Base-by-base conservation (phyloP, 495 filamentous ascomycete genomes). In the Penicillium bialowiezense region DNA sequence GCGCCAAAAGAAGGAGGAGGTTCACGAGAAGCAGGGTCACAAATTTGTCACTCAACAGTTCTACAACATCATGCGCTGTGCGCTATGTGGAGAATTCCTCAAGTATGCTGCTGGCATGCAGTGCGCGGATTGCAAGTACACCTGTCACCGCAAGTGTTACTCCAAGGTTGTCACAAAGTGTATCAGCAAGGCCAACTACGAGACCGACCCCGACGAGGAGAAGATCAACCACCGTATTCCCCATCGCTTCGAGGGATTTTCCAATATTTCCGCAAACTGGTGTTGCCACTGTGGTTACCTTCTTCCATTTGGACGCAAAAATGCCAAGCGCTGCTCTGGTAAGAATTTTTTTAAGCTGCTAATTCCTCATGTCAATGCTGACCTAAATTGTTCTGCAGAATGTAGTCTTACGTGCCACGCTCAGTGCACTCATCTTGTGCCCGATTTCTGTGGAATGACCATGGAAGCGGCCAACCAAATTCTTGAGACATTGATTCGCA, bases 31-130 rank as follows among this genome's bases (percentile, higher is more conserved):
- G 78, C 96, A 95, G 63, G 93, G 93, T 24, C 93, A 99, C 84
- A 97, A 97, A 72, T 99, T 99, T 58, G 83, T 97, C 39, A 84
- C 87, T 56, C 91, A 95, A 69, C 92, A 96, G 67, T 99, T 97
- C 73, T 99, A 97, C 84, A 97, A 97, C 75, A 96, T 99, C 67
- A 99, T 99, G 93, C 93, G 95, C 56, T 99, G 93, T 73, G 95
- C 93, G 26, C 83, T 97, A 17, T 99, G 93, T 69, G 95, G 92
- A 46, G 95, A 97, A 48, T 96, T 97, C 60, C 84, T 99, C 71
- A 97, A 97, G 64, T 97, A 97, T 70, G 91, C 91, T 24, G 88
- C 93, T 13, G 95, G 93, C 37, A 97, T 97, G 92, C 93, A 99
- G 73, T 99, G 93, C 66, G 87, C 92, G 50, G 93, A 99, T 71